Evolutionary conservation across 306 rosid genomes (phyloP), one percentile per base, ranked within the genome.

Genomic region (Cucurbita moschata): DNA sequence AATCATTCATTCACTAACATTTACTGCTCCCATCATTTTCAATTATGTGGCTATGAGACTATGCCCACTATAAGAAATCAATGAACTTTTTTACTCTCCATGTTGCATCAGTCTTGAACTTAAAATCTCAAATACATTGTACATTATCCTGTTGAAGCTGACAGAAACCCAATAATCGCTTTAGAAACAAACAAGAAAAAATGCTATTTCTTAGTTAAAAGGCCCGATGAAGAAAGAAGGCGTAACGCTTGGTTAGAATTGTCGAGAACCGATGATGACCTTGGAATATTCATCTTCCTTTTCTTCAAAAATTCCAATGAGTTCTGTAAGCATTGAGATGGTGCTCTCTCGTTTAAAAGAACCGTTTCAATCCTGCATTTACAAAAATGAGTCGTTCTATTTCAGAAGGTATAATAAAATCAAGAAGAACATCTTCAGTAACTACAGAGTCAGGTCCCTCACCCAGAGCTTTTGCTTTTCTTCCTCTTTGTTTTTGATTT

Each of bases 161-260:
- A 66, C 30, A 44, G 39, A 10, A 38, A 44, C 21, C 8, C 16
- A 65, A 19, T 11, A 65, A 19, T 10, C 13, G 16, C 39, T 12
- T 54, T n/a, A 4, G 4, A 51, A 71, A 38, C 39, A 42, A 73
- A 23, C 10, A 30, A 30, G 2, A 30, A 30, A 30, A 30, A 30
- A 30, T 1, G 60, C 50, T 75, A 75, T 9, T 81, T 85, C 86
- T 68, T 75, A 65, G 74, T 75, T 53, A 87, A 75, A 78, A 87
- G 50, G 63, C 97, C 94, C 0, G 97, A 84, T 14, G 74, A 35
- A 65, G 94, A 79, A 53, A 94, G 90, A 15, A 87, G 80, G 63
- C 97, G 95, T 59, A 91, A 81, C 19, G 98, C 96, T 83, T 79
- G 87, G 82, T 84, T 89, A 71, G 95, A 79, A 85, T 94, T 91